Percentiles rank a stretch among this genome's conserved stretches.
Evolutionary conservation across 1,284 basidiomycete species (phyloP).

Genomic region (Pseudozyma flocculosa): DNA sequence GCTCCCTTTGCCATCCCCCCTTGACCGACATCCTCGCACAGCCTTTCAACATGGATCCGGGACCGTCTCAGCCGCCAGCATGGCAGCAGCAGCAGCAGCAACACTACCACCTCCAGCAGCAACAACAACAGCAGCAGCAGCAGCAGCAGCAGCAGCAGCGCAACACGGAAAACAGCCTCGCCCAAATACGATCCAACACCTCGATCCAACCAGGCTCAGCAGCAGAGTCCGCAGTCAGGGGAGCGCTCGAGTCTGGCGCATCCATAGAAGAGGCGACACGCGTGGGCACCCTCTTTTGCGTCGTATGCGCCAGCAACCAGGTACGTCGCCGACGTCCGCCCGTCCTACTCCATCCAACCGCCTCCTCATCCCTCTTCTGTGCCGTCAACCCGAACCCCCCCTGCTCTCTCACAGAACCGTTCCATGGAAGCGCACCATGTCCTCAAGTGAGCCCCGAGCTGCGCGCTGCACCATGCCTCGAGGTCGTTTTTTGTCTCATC

Average conservation of each 20-base stretch:
- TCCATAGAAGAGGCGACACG: not conserved
- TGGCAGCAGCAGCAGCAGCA: not conserved
- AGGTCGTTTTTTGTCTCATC: too few species aligned
- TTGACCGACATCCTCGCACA: too few species aligned
- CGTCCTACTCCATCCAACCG: too few species aligned
- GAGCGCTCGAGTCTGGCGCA: not conserved
- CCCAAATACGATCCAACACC: not conserved
- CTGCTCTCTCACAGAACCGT: conserved; percentile 74
- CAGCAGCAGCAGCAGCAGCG: not conserved
- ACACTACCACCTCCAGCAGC: too few species aligned
- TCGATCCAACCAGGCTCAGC: not conserved
- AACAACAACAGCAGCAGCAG: not conserved
- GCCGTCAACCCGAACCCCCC: not conserved
- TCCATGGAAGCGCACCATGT: conserved; percentile 98
- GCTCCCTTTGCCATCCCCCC: too few species aligned
- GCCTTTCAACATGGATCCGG: not conserved
- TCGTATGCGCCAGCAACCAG: conserved; percentile 90
- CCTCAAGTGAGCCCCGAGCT: conserved; percentile 62
- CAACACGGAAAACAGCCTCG: not conserved
- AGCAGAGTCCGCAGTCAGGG: not conserved
- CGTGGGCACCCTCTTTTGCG: conserved; percentile 70
- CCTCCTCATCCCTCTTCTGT: too few species aligned
- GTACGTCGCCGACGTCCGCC: conserved; percentile 4
- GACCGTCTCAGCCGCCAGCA: not conserved
- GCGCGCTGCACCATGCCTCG: too few species aligned